Conservation (phyloP, 2,329 filamentous ascomycete species). For the Cadophora gregata region DNA sequence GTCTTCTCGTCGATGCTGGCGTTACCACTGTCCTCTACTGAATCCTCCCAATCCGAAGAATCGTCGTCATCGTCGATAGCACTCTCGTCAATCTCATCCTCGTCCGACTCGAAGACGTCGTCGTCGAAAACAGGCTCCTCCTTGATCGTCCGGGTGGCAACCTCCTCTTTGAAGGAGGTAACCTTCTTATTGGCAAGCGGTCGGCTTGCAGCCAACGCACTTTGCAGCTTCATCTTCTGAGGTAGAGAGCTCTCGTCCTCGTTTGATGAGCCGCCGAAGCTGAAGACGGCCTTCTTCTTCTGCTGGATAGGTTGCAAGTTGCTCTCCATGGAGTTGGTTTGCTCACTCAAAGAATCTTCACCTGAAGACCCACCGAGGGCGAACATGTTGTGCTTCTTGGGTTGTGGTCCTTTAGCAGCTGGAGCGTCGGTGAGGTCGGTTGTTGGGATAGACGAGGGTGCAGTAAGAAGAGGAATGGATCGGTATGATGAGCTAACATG, state of each 20-base stretch:
- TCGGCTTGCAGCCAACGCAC: constrained; percentile 57
- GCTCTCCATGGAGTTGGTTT: constrained; percentile 39
- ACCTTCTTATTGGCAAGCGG: constrained; percentile 67
- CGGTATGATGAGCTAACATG: constrained; percentile 73
- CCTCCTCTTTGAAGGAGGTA: constrained; percentile 80
- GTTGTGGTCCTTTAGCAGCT: constrained; percentile 64
- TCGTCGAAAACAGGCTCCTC: constrained; percentile 57
- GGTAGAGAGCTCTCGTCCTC: constrained; percentile 80
- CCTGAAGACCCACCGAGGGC: constrained; percentile 50
- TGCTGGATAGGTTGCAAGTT: constrained; percentile 35
- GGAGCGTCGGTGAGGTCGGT: constrained; percentile 56
- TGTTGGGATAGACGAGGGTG: constrained; percentile 52
- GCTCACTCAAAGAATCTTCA: constrained; percentile 46
- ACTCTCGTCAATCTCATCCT: constrained; percentile 78
- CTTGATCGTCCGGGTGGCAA: constrained; percentile 71
- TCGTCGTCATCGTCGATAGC: constrained; percentile 77
- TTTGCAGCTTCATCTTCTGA: constrained; percentile 53
- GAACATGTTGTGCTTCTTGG: constrained; percentile 62
- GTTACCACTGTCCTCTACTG: constrained; percentile 80
- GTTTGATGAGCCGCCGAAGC: constrained; percentile 80
- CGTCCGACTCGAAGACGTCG: constrained; percentile 65
- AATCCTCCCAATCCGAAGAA: constrained; percentile 64
- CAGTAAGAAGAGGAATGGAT: constrained; percentile 47
- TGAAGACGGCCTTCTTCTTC: constrained; percentile 70
- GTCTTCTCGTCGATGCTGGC: constrained; percentile 81